phyloP scores from a whole-genome alignment of 2,329 filamentous ascomycete species.

The Scedosporium boydii region DNA sequence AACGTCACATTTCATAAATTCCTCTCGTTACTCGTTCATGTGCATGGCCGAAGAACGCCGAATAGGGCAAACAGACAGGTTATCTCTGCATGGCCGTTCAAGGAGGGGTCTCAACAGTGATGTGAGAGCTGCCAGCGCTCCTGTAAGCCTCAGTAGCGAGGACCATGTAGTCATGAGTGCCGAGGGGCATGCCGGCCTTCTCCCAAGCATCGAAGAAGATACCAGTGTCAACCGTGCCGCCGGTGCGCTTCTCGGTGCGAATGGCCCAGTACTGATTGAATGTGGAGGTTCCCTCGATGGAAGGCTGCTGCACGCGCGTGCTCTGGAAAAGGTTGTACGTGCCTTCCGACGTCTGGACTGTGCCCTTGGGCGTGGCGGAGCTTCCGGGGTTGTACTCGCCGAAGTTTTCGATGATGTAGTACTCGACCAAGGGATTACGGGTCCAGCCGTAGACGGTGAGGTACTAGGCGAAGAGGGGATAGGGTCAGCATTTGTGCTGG shows the following conservation, averaged over 20 bases:
- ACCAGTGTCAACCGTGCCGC: conserved; percentile 37
- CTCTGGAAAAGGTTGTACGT: conserved; percentile 27
- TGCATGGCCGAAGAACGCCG: too few species aligned
- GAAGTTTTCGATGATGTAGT: conserved; percentile 28
- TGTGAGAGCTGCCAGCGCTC: conserved; percentile 36
- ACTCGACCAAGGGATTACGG: conserved; percentile 24
- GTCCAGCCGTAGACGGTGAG: conserved; percentile 30
- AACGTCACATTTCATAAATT: too few species aligned
- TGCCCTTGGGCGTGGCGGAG: conserved; percentile 21
- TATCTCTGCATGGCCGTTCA: neutral
- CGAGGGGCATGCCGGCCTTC: conserved; percentile 35
- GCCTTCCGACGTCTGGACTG: conserved; percentile 24
- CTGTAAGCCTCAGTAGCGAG: conserved; percentile 44
- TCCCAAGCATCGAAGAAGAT: conserved; percentile 46
- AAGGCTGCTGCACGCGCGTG: conserved; percentile 31
- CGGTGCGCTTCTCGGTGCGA: conserved; percentile 35
- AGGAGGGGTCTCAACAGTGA: conserved; percentile 27
- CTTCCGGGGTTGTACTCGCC: conserved; percentile 26
- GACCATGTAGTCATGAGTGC: conserved; percentile 42
- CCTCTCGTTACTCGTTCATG: too few species aligned
- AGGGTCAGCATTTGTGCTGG: neutral
- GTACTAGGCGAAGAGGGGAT: conserved; percentile 12
- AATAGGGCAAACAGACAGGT: neutral
- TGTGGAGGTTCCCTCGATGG: conserved; percentile 36
- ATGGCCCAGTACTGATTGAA: conserved; percentile 47